These are phyloP conservation scores for Neurospora intermedia DNA, from an alignment of 495 filamentous ascomycete genomes.

Conservation along the genomic window DNA sequence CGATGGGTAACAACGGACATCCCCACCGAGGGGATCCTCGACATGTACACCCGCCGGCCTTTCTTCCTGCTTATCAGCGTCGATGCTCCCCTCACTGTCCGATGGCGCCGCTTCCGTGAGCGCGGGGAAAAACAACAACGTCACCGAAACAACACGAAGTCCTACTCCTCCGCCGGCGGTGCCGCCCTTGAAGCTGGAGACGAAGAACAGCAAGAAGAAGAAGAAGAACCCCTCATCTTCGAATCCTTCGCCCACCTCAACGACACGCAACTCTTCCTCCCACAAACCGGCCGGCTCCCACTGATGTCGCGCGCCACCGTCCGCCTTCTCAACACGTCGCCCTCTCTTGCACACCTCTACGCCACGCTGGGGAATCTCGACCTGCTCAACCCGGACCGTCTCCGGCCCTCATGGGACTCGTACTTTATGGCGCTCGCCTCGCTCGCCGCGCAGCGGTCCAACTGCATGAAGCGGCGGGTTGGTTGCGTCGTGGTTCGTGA, in stretches of 20 bases:
- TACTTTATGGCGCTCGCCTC: constrained; percentile 97
- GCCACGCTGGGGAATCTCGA: constrained; percentile 56
- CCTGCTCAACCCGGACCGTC: constrained; percentile 63
- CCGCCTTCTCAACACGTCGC: constrained; percentile 73
- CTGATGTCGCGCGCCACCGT: constrained; percentile 72
- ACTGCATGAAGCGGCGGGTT: constrained; percentile 96
- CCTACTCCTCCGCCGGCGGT: constrained; percentile 54
- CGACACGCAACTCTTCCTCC: constrained; percentile 67
- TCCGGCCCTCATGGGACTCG: constrained; percentile 90
- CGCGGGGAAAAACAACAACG: constrained; percentile 9
- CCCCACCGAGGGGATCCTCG: constrained; percentile 53
- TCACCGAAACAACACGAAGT: constrained; percentile 65
- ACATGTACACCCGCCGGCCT: constrained; percentile 64
- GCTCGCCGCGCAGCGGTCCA: constrained; percentile 80
- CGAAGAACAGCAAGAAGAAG: neutral
- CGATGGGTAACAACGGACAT: constrained; percentile 80
- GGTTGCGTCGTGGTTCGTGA: constrained; percentile 91
- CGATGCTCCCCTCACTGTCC: constrained; percentile 73
- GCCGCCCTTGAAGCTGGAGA: constrained; percentile 37
- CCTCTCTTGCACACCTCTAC: constrained; percentile 57
- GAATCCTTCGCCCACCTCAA: constrained; percentile 69
- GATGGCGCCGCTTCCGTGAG: constrained; percentile 60
- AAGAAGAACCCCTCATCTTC: constrained; percentile 39
- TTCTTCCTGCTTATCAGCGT: constrained; percentile 90
- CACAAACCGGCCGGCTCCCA: constrained; percentile 50